Evolutionary conservation across 2,329 filamentous ascomycete genomes (phyloP).

Genomic region (Colletotrichum viniferum): DNA sequence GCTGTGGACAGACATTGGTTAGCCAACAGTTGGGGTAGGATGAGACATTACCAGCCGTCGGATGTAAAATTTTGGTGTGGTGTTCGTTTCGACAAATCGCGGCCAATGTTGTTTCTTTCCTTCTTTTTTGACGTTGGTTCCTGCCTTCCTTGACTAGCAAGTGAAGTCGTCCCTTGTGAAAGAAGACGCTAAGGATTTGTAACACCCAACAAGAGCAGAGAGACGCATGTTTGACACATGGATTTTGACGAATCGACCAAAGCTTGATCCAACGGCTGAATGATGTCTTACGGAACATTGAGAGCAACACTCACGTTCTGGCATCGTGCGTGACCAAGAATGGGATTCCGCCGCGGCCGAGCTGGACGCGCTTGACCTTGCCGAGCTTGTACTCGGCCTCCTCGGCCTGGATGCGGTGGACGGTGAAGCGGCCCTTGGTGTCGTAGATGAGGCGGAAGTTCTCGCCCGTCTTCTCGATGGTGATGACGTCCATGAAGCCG

Average conservation of each 20-base stretch:
- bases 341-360: conserved; percentile 99
- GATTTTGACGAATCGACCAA: conserved; percentile 68
- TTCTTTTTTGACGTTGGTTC: conserved; percentile 7
- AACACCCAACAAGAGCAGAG: neutral
- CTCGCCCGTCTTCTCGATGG: conserved; percentile 99
- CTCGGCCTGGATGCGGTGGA: conserved; percentile 98
- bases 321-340: conserved; percentile 99
- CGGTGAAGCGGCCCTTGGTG: conserved; percentile 99
- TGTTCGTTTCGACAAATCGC: conserved; percentile 25
- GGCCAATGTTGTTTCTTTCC: conserved; percentile 7
- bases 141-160: conserved; percentile 1
- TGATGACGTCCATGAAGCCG: conserved; percentile 99
- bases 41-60: conserved; percentile 58
- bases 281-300: conserved; percentile 79
- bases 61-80: conserved; percentile 35
- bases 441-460: conserved; percentile 99
- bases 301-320: conserved; percentile 88
- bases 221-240: conserved; percentile 5
- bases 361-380: conserved; percentile 99
- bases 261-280: conserved; percentile 99
- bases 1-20: conserved; percentile 56
- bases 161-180: neutral
- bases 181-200: neutral
- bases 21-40: conserved; percentile 37
- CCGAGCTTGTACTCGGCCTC: conserved; percentile 99